Evolutionary conservation across 257 asterid species (phyloP), one percentile per base, ranked within the genome.

Genomic region (Parsonsia alboflavescens): DNA sequence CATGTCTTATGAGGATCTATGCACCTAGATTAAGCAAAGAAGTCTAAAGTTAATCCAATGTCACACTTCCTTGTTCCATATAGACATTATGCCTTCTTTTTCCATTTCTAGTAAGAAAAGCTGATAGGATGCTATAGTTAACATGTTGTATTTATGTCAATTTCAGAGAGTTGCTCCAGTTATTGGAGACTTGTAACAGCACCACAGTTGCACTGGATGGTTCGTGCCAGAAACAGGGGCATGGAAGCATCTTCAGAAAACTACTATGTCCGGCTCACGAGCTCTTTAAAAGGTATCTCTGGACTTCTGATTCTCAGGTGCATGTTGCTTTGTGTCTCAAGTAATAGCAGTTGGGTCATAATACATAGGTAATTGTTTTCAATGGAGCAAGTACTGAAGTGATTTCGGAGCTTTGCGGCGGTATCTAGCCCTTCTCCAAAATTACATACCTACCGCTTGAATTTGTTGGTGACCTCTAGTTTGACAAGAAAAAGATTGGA

Each of bases 121-220:
- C 22, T 36, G 5, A 17, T 36, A 4, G 22, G 46, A 30, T 39
- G 10, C 39, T 10, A 64, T 44, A 2, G 15, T 24, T 58, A 19
- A 39, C 7, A 36, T 36, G 16, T 17, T 17, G n/a, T 10, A 57
- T 42, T 58, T 45, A 58, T 26, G 36, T 72, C 67, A 26, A 65
- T 75, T 72, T 65, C 78, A 89, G 96, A 96, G 97, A 80, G 84
- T 90, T 68, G 59, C 82, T 84, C 86, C 96, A 79, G 79, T 95
- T 71, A 49, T 83, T 75, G 88, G 93, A 79, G 90, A 89, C 81
- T 95, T 68, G 78, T 92, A 73, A 95, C 96, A 64, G 90, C 98
- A 68, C 97, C 99, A 78, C 98, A 90, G 76, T 91, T 95, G 71
- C 99, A 95, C 73, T 95, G 99, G 99, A 89, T 92, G 96, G 97